Evolutionary conservation across 169 alveolate genomes (phyloP).

Genomic region (Cryptosporidium parvum): DNA sequence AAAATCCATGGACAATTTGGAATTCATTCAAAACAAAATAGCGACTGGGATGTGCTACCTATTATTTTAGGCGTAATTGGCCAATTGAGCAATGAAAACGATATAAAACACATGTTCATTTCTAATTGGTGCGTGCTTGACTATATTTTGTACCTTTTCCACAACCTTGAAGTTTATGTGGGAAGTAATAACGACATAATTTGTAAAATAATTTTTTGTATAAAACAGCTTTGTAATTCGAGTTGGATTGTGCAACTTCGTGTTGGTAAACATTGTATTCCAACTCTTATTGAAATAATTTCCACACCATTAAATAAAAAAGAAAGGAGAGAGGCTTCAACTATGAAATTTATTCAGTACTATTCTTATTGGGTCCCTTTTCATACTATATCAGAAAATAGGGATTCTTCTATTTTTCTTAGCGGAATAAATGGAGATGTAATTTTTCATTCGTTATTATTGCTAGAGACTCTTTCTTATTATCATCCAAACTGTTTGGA

Average conservation of each 20-base stretch:
- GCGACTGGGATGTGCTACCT: conserved; percentile 57
- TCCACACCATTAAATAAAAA: conserved; percentile 33
- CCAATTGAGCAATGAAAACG: conserved; percentile 53
- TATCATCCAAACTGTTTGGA: conserved; percentile 70
- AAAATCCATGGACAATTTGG: neutral
- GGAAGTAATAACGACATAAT: conserved; percentile 30
- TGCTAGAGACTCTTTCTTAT: conserved; percentile 48
- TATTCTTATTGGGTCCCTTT: conserved; percentile 62
- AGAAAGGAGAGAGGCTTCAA: conserved; percentile 9
- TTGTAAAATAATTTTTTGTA: conserved; percentile 58
- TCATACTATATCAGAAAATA: conserved; percentile 2
- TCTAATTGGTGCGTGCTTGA: conserved; percentile 70
- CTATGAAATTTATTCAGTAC: conserved; percentile 30
- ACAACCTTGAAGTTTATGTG: conserved; percentile 32
- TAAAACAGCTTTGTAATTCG: conserved; percentile 49
- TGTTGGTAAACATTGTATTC: conserved; percentile 68
- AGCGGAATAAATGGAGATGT: conserved; percentile 59
- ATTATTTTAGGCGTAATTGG: conserved; percentile 48
- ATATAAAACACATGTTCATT: conserved; percentile 23
- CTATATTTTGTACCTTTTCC: conserved; percentile 34
- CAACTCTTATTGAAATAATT: conserved; percentile 48
- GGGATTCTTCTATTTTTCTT: conserved; percentile 2
- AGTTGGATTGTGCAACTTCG: conserved; percentile 60
- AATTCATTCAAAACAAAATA: conserved; percentile 1
- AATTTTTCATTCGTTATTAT: conserved; percentile 34